A percentile compares a stretch with the other conserved stretches of the same genome.
Evolutionary conservation across 345 rosid species (phyloP).

Genomic region (Erucastrum elatum): DNA sequence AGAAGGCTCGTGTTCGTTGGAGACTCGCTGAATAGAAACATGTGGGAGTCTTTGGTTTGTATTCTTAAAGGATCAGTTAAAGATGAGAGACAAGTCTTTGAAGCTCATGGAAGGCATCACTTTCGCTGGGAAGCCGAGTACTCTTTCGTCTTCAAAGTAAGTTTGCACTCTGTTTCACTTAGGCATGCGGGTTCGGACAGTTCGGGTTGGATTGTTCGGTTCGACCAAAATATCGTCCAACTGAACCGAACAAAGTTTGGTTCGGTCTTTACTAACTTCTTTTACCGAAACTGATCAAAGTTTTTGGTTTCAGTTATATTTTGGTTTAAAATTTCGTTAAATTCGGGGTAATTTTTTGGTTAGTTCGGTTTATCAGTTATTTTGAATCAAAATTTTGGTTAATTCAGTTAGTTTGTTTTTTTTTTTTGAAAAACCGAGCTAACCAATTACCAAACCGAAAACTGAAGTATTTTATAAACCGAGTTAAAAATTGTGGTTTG

Average conservation of each 20-base stretch:
- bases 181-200: not conserved
- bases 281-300: not conserved
- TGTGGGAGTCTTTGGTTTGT: slow-evolving; percentile 98
- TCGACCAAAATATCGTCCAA: not conserved
- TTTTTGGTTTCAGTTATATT: not conserved
- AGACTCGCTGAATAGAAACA: slow-evolving; percentile 87
- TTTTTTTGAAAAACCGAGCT: not conserved
- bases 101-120: slow-evolving; percentile 68
- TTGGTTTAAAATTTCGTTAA: not conserved
- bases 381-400: not conserved
- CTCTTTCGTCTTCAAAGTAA: slow-evolving; percentile 82
- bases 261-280: not conserved
- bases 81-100: slow-evolving; percentile 67
- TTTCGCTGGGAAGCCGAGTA: slow-evolving; percentile 84
- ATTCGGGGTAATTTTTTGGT: not conserved
- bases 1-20: slow-evolving; percentile 90
- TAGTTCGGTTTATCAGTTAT: not conserved
- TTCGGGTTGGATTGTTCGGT: not conserved
- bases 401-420: not conserved
- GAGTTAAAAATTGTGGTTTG: no score
- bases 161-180: slow-evolving; percentile 6
- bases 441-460: not conserved
- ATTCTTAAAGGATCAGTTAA: slow-evolving; percentile 64
- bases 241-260: not conserved
- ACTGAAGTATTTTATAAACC: not conserved